A percentile compares a stretch with the other conserved stretches of the same genome.
phyloP scores from a whole-genome alignment of 2,329 filamentous ascomycete genomes.

The Pseudopyrenochaeta lycopersici region DNA sequence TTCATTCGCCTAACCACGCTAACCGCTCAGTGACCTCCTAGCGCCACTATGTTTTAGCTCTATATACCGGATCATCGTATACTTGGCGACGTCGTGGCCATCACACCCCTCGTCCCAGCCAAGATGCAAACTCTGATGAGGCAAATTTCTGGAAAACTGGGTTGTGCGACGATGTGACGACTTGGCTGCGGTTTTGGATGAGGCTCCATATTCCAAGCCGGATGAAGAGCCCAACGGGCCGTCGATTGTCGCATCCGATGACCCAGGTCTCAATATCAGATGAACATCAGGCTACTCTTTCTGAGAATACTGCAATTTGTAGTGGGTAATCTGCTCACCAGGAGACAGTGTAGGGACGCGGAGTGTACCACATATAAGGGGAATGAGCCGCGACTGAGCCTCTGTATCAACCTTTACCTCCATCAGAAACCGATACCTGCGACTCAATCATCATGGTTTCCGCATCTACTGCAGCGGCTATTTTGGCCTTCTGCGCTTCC shows the following conservation, averaged over 20 bases:
- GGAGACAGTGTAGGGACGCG: neutral
- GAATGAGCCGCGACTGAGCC: conserved; percentile 4
- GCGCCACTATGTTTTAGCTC: conserved; percentile 17
- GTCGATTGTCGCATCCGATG: conserved; percentile 24
- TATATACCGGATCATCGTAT: conserved; percentile 24
- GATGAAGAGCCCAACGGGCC: conserved; percentile 23
- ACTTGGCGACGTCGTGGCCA: conserved; percentile 24
- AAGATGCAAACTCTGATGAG: conserved; percentile 11
- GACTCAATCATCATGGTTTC: conserved; percentile 27
- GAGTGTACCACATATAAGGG: conserved; percentile 16
- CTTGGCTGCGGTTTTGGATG: conserved; percentile 8
- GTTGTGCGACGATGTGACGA: conserved; percentile 11
- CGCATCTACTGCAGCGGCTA: conserved; percentile 25
- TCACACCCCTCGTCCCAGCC: conserved; percentile 4
- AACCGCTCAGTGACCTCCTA: conserved; percentile 22
- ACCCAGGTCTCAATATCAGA: conserved; percentile 17
- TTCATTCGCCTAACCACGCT: conserved; percentile 20
- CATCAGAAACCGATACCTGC: neutral
- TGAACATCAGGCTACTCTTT: conserved; percentile 13
- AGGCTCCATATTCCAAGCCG: conserved; percentile 20
- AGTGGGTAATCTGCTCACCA: conserved; percentile 2
- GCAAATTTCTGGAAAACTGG: conserved; percentile 7
- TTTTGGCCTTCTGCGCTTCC: conserved; percentile 33
- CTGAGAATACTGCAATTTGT: conserved; percentile 19
- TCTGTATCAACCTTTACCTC: conserved; percentile 1